Conservation (phyloP, 371 early-diverging fungal species). For the Zopfochytrium polystomum region DNA sequence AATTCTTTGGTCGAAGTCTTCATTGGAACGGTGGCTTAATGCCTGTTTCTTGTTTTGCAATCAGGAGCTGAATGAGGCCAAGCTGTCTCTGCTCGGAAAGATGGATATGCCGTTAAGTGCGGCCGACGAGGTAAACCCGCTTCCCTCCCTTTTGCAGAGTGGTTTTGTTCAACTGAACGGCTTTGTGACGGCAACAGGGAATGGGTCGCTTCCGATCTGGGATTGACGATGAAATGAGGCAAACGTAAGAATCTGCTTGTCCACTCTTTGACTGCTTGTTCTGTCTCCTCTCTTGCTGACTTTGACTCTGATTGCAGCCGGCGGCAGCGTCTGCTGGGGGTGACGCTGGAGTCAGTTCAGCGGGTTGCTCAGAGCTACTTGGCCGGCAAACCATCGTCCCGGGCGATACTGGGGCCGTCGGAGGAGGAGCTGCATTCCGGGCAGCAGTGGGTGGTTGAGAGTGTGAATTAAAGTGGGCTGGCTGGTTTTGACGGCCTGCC, state of each 20-base stretch:
- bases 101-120: constrained; percentile 84
- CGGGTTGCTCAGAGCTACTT: constrained; percentile 71
- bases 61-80: constrained; percentile 84
- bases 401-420: constrained; percentile 23
- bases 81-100: constrained; percentile 80
- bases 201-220: constrained; percentile 72
- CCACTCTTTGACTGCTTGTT: not conserved
- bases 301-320: constrained; percentile 49
- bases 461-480: too few relatives aligned
- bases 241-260: constrained; percentile 51
- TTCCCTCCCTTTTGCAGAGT: too few relatives aligned
- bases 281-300: constrained; percentile 3
- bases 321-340: constrained; percentile 69
- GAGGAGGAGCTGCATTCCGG: constrained; percentile 9
- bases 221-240: constrained; percentile 81
- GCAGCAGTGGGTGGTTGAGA: constrained; percentile 3
- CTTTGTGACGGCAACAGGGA: constrained; percentile 85
- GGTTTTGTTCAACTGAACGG: too few relatives aligned
- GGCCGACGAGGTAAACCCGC: too few relatives aligned
- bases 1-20: constrained; percentile 7
- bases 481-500: too few relatives aligned
- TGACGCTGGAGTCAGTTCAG: constrained; percentile 68
- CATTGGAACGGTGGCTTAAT: constrained; percentile 9
- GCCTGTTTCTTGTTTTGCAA: too few relatives aligned
- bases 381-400: constrained; percentile 10